Evolutionary conservation across 306 rosid genomes (phyloP).

Genomic region (Vigna trinervia): DNA sequence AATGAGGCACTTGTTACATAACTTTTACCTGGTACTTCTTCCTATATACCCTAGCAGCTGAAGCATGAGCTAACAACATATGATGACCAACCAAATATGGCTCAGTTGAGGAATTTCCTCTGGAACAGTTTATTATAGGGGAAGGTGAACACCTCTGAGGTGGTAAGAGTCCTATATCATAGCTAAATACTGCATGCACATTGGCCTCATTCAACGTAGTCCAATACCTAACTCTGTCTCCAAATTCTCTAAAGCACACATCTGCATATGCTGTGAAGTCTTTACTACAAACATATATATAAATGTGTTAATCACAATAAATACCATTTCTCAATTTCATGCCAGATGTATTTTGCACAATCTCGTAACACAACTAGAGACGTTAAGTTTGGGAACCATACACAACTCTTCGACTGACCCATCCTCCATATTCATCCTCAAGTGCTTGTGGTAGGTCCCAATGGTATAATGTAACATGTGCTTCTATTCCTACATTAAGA

Average conservation of each 20-base stretch:
- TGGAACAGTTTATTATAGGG: conserved; percentile 28
- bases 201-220: conserved; percentile 70
- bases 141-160: conserved; percentile 65
- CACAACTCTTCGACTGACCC: conserved; percentile 56
- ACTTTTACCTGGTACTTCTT: conserved; percentile 53
- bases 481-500: conserved; percentile 60
- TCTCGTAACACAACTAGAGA: no score
- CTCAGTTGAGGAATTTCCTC: conserved; percentile 69
- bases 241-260: conserved; percentile 74
- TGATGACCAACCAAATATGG: conserved; percentile 69
- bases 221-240: conserved; percentile 72
- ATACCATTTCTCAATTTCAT: not conserved
- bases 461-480: conserved; percentile 70
- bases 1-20: not conserved
- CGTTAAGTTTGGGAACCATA: not conserved
- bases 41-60: conserved; percentile 53
- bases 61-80: conserved; percentile 74
- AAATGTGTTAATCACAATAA: not conserved
- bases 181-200: conserved; percentile 46
- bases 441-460: conserved; percentile 74
- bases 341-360: no score
- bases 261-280: conserved; percentile 75
- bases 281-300: conserved; percentile 46
- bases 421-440: conserved; percentile 87
- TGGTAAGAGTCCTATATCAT: conserved; percentile 53